Base-by-base conservation (phyloP, 1,284 basidiomycete genomes). In the Flammula alnicola region DNA sequence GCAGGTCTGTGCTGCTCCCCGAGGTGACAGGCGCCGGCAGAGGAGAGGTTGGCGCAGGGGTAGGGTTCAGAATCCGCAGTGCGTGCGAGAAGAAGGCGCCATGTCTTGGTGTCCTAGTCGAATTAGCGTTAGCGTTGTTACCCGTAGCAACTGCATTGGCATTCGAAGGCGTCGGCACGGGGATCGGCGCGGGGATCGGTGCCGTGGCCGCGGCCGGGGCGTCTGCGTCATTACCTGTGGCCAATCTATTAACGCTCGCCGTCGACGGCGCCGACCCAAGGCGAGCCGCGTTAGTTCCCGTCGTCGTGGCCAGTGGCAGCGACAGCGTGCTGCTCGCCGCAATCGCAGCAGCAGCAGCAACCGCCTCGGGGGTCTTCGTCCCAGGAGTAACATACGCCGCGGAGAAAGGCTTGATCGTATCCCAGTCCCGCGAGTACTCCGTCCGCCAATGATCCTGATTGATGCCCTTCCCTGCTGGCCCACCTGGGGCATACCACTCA, bases 321-420 rank as follows among this genome's bases (percentile, higher is more conserved):
- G 38, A 33, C 29, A 8, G 16, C 5, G 19, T 41, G 47, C 26
- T 41, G 32, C 27, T 11, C 25, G 42, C 31, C 41, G 14, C 12
- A n/a, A 12, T 20, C 37, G 41, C 26, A 19, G 31, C 35, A 23
- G 42, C 29, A 14, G 26, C 31, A 25, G 41, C 41, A 23, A 35
- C 40, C 17, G 32, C 12, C 6, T 47, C 46, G 7, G 45, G 17
- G 16, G 45, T 32, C 27, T 35, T 47, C 19, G 35, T 36, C 22
- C 17, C 39, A 3, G 55, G n/a, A 25, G 60, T 44, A 25, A 68
- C 49, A 55, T 73, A 74, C 14, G 67, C 65, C 22, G 67, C 70
- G n/a, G 70, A 71, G 17, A 77, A 57, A 2, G 76, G 75, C 66
- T 74, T 66, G 29, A 77, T 69, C 17, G 55, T 62, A 20, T 63